Evolutionary conservation across 257 asterid species (phyloP), one percentile per base, ranked within the genome.

Genomic region (Echium plantagineum): DNA sequence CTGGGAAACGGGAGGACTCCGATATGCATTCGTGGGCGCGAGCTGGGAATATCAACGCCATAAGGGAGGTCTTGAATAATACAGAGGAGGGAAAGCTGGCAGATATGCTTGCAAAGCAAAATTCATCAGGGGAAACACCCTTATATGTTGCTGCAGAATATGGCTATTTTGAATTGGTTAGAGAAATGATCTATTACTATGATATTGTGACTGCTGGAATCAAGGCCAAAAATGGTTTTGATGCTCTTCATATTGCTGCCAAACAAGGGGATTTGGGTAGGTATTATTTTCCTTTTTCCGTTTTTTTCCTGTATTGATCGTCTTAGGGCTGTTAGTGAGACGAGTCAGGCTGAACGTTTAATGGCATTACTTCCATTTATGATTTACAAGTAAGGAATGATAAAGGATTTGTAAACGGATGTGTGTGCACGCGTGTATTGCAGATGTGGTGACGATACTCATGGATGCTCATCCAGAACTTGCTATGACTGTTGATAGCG

Each of bases 261-360:
- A 79, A 79, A 71, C 80, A 79, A 76, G 85, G 85, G 51, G 78
- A 79, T 63, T 71, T 79, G 31, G 82, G 85, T 79, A 79, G 9
- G 69, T 30, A 4, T 21, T 58, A 42, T 59, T 35, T 2, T 7
- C 5, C 46, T 35, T 35, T 35, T 35, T 35, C 6, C 2, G 13
- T 6, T 48, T 28, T 2, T 4, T 13, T 38, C 32, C 21, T 57
- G 20, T 17, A 9, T 42, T 42, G 49, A 42, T 42, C 17, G 15
- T 42, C 17, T 10, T 42, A 10, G 17, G 16, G 49, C 12, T 42
- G 49, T 1, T 42, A 42, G 0, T 12, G 49, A 13, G 17, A 12
- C 17, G 49, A 42, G 49, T 5, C 16, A 42, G 16, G 49, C 16
- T 42, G 17, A 17, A 42, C 17, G 49, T 2, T 3, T 42, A 42